phyloP scores from a whole-genome alignment of 352 stramenopile genomes.

The Pythium aristosporum region DNA sequence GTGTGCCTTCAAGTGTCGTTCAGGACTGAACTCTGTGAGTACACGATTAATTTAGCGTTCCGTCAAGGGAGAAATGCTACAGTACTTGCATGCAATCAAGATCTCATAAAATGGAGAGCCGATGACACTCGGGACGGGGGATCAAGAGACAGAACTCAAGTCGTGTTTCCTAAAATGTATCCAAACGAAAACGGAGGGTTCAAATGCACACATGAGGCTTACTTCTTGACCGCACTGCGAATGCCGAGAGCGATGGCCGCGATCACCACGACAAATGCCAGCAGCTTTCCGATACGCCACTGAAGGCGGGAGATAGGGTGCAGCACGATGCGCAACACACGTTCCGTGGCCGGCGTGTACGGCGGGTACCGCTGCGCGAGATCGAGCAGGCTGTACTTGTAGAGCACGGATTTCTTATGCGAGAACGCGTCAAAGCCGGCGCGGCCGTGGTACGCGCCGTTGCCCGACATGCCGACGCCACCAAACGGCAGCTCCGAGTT shows the following conservation, averaged over 20 bases:
- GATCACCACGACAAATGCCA: conserved; percentile 6
- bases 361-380: conserved; percentile 54
- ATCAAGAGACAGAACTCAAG: too few relatives aligned
- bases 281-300: conserved; percentile 36
- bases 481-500: conserved; percentile 36
- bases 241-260: conserved; percentile 22
- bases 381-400: conserved; percentile 69
- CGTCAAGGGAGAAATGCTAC: too few relatives aligned
- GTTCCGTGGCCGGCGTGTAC: conserved; percentile 39
- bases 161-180: too few relatives aligned
- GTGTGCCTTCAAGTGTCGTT: too few relatives aligned
- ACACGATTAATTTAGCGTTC: too few relatives aligned
- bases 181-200: too few relatives aligned
- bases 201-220: neutral
- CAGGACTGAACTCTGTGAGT: too few relatives aligned
- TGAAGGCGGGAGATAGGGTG: conserved; percentile 49
- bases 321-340: conserved; percentile 39
- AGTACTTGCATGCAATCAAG: too few relatives aligned
- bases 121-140: too few relatives aligned
- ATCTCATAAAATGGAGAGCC: too few relatives aligned
- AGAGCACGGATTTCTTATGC: conserved; percentile 65
- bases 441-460: conserved; percentile 83
- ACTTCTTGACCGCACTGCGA: conserved; percentile 9
- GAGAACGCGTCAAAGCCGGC: conserved; percentile 80
- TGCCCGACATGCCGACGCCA: conserved; percentile 54